Evolutionary conservation across 495 filamentous ascomycete species (phyloP).

Genomic region (Hypoxylon cercidicola): DNA sequence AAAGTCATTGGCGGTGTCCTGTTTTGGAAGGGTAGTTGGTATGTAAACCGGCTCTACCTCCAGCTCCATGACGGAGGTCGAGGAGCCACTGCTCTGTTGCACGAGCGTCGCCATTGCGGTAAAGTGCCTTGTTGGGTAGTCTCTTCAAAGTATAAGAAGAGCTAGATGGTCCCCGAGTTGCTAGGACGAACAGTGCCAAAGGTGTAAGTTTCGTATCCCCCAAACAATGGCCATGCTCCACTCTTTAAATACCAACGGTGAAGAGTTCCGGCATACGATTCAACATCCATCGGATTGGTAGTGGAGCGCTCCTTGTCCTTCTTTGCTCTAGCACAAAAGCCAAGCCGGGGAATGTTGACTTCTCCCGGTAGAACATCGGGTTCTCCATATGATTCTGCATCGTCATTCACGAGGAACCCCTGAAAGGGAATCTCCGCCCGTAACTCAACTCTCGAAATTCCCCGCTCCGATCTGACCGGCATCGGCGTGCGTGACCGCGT

Average conservation of each 20-base stretch:
- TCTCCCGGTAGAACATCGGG: conserved; percentile 38
- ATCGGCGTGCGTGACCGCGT: conserved; percentile 10
- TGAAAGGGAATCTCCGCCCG: conserved; percentile 38
- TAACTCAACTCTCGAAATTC: conserved; percentile 5
- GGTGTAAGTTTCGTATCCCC: not conserved
- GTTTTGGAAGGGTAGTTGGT: conserved; percentile 21
- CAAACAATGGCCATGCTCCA: not conserved
- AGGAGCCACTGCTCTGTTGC: conserved; percentile 35
- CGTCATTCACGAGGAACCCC: not conserved
- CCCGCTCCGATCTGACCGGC: conserved; percentile 10
- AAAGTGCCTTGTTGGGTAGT: not conserved
- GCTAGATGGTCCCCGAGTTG: not conserved
- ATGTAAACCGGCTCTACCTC: conserved; percentile 36
- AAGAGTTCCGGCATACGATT: conserved; percentile 14
- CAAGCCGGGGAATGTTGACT: conserved; percentile 11
- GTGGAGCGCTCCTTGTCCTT: not conserved
- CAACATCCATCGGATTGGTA: not conserved
- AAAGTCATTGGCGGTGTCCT: not conserved
- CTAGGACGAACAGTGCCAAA: not conserved
- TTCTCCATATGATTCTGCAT: conserved; percentile 6
- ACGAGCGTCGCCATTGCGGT: conserved; percentile 27
- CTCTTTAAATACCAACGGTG: conserved; percentile 5
- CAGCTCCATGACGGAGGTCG: conserved; percentile 42
- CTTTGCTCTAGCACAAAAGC: conserved; percentile 8
- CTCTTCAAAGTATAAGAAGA: not conserved